Evolutionary conservation across 768 basidiomycete genomes (phyloP).

Genomic region (Rhizopogon vulgaris): DNA sequence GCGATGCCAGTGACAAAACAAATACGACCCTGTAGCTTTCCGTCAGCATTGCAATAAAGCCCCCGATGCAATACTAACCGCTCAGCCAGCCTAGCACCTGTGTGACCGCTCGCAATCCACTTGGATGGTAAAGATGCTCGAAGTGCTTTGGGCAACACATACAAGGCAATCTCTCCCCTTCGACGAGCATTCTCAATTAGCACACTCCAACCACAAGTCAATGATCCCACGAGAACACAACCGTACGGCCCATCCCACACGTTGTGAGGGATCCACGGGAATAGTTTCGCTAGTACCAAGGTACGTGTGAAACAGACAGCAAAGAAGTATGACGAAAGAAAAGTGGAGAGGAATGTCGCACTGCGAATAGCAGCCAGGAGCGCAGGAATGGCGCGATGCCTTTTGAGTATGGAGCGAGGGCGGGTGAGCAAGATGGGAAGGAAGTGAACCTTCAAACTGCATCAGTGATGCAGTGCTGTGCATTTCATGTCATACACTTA

Average conservation of each 20-base stretch:
- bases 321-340: slow-evolving; percentile 67
- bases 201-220: slow-evolving; percentile 70
- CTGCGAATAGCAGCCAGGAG: slow-evolving; percentile 53
- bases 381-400: slow-evolving; percentile 33
- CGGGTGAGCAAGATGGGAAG: slow-evolving; percentile 58
- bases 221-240: slow-evolving; percentile 56
- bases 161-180: slow-evolving; percentile 74
- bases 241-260: slow-evolving; percentile 78
- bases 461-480: not conserved
- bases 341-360: slow-evolving; percentile 66
- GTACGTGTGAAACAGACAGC: slow-evolving; percentile 67
- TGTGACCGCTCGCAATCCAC: slow-evolving; percentile 42
- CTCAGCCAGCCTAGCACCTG: slow-evolving; percentile 41
- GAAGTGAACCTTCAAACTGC: slow-evolving; percentile 54
- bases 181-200: slow-evolving; percentile 70
- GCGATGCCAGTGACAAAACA: slow-evolving; percentile 54
- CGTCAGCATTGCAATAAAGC: slow-evolving; percentile 7
- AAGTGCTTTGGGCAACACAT: slow-evolving; percentile 69
- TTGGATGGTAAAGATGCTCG: slow-evolving; percentile 53
- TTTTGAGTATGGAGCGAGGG: slow-evolving; percentile 45
- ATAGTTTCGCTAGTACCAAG: slow-evolving; percentile 51
- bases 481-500: slow-evolving; percentile 28
- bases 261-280: slow-evolving; percentile 67
- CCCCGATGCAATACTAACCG: slow-evolving; percentile 34
- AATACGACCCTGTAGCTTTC: slow-evolving; percentile 45